Conservation (phyloP, 2,329 filamentous ascomycete genomes). For the Botrytis medusae region DNA sequence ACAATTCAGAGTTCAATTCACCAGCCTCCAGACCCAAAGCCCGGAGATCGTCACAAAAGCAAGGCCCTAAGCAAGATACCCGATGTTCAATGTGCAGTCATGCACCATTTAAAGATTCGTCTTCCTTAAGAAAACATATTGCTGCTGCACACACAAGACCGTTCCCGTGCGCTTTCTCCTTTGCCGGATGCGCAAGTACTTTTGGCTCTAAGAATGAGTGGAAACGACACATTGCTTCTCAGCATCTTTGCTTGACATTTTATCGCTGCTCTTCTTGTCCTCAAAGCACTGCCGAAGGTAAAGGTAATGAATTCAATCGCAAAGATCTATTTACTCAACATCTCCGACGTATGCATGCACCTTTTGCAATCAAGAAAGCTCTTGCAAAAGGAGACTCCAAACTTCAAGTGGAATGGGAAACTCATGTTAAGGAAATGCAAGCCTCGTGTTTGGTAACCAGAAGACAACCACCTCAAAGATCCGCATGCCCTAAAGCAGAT, state of each 20-base stretch:
- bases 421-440: slow-evolving; percentile 68
- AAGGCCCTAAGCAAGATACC: slow-evolving; percentile 57
- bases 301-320: slow-evolving; percentile 77
- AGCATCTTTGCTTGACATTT: slow-evolving; percentile 73
- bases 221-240: slow-evolving; percentile 91
- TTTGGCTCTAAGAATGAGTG: slow-evolving; percentile 97
- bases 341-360: slow-evolving; percentile 87
- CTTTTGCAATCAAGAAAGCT: slow-evolving; percentile 61
- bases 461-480: slow-evolving; percentile 67
- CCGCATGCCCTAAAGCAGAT: slow-evolving; percentile 69
- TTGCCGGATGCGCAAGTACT: slow-evolving; percentile 77
- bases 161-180: slow-evolving; percentile 83
- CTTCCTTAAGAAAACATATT: slow-evolving; percentile 65
- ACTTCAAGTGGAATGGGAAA: slow-evolving; percentile 62
- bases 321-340: slow-evolving; percentile 97
- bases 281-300: slow-evolving; percentile 53
- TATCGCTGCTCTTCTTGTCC: slow-evolving; percentile 65
- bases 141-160: slow-evolving; percentile 68
- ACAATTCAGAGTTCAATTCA: slow-evolving; percentile 40
- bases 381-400: slow-evolving; percentile 58
- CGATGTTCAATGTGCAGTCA: slow-evolving; percentile 62
- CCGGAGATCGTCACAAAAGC: slow-evolving; percentile 40
- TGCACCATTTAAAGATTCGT: slow-evolving; percentile 65
- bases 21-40: slow-evolving; percentile 38
- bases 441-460: slow-evolving; percentile 70